Evolutionary conservation across 2,329 filamentous ascomycete genomes (phyloP).

Genomic region (Pseudopithomyces chartarum): DNA sequence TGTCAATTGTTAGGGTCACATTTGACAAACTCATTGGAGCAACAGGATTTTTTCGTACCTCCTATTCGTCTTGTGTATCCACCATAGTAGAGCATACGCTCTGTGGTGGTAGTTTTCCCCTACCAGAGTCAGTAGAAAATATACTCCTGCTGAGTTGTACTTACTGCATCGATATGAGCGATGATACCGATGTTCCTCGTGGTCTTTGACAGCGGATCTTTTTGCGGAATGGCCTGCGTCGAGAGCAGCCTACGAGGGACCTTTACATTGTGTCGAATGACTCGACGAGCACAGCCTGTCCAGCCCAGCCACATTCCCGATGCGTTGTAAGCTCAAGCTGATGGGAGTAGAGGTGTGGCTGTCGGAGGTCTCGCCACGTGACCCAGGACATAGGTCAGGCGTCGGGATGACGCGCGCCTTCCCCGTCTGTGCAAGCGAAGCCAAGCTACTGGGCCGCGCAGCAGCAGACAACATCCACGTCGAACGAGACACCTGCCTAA

Average conservation of each 20-base stretch:
- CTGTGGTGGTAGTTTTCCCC: slow-evolving; percentile 97
- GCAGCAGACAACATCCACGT: slow-evolving; percentile 19
- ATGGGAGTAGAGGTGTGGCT: not conserved
- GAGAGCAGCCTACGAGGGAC: slow-evolving; percentile 36
- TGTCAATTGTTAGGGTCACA: slow-evolving; percentile 21
- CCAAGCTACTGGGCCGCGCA: slow-evolving; percentile 20
- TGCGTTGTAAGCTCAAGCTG: slow-evolving; percentile 14
- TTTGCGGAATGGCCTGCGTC: slow-evolving; percentile 23
- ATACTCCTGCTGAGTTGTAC: slow-evolving; percentile 25
- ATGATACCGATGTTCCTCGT: slow-evolving; percentile 98
- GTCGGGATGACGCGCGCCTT: slow-evolving; percentile 27
- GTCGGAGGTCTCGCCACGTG: slow-evolving; percentile 9
- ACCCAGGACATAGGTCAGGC: slow-evolving; percentile 10
- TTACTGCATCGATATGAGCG: slow-evolving; percentile 90
- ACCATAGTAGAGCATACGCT: slow-evolving; percentile 98
- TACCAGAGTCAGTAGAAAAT: slow-evolving; percentile 29
- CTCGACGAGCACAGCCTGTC: slow-evolving; percentile 40
- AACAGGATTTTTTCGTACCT: slow-evolving; percentile 47
- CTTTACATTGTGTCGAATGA: slow-evolving; percentile 38
- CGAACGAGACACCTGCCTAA: slow-evolving; percentile 27
- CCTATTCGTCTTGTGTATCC: slow-evolving; percentile 87
- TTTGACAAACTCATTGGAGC: not conserved
- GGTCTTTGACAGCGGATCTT: slow-evolving; percentile 62
- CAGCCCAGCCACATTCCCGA: slow-evolving; percentile 42
- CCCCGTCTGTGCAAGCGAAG: slow-evolving; percentile 30